Base-by-base conservation (phyloP, 2,329 filamentous ascomycete species). In the Xylariomycetidae sp. region DNA sequence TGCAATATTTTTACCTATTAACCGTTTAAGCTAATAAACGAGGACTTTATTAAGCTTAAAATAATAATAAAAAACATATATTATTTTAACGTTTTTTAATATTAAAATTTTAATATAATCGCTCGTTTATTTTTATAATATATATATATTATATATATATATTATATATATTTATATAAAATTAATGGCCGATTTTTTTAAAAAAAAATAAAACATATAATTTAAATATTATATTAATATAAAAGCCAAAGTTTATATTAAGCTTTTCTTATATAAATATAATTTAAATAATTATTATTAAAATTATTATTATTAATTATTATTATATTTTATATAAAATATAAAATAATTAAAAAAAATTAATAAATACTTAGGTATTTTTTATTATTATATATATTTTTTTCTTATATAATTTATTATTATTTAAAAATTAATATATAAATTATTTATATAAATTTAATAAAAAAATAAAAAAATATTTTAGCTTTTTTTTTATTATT, bases 361-460 rank as follows among this genome's bases (percentile, higher is more conserved):
- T 25, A 25, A 25, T n/a, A 25, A 25, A n/a, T n/a, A n/a, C n/a
- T 14, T 12, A 25, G 14, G 5, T n/a, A 25, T 6, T 25, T 6
- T 4, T 25, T n/a, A 5, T 25, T 25, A 5, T 25, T 25, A n/a
- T 25, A 25, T 6, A 5, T 25, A n/a, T 5, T n/a, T 14, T 12
- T 25, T n/a, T 14, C 14, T 25, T 25, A 25, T 25, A 5, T 25
- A 25, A 5, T n/a, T n/a, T 25, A 25, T 25, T 25, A n/a, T n/a
- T n/a, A n/a, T n/a, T n/a, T n/a, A n/a, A n/a, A n/a, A n/a, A n/a
- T n/a, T n/a, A n/a, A n/a, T 25, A 5, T 25, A 25, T 10, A 25
- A n/a, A n/a, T 25, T n/a, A 25, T 25, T 25, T n/a, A n/a, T 25
- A 25, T 25, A n/a, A 25, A 6, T 25, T 25, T 25, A 25, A 25